phyloP scores from a whole-genome alignment of 2,329 filamentous ascomycete genomes.

The Hymenoscyphus salicellus region DNA sequence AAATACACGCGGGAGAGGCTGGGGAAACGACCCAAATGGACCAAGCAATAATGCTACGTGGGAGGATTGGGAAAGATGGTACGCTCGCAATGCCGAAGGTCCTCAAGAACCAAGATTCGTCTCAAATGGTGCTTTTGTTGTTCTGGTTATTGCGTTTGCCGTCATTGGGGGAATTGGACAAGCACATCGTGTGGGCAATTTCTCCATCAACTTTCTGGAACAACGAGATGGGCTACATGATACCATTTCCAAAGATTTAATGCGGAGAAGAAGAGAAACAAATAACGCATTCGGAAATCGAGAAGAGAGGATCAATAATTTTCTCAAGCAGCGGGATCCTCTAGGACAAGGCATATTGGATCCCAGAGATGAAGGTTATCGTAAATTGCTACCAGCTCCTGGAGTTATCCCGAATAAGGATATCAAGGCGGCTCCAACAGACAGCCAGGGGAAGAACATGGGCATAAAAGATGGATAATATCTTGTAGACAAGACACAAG shows the following conservation, averaged over 20 bases:
- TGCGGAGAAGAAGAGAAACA: constrained; percentile 52
- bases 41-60: constrained; percentile 81
- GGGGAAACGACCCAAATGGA: constrained; percentile 34
- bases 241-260: constrained; percentile 60
- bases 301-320: constrained; percentile 70
- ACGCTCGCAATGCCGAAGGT: constrained; percentile 50
- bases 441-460: constrained; percentile 19
- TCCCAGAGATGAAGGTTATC: constrained; percentile 43
- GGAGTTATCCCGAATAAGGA: constrained; percentile 46
- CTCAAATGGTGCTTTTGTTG: constrained; percentile 75
- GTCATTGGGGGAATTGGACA: constrained; percentile 70
- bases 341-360: constrained; percentile 24
- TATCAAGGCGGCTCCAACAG: constrained; percentile 28
- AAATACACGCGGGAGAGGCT: constrained; percentile 23
- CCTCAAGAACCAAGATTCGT: constrained; percentile 60
- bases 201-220: constrained; percentile 61
- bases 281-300: constrained; percentile 50
- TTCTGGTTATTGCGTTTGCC: constrained; percentile 67
- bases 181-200: constrained; percentile 63
- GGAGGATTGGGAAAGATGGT: constrained; percentile 94
- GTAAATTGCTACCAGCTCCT: constrained; percentile 43
- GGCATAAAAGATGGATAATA: constrained; percentile 12
- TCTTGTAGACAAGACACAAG: neutral
- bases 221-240: constrained; percentile 65
- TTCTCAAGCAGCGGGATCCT: constrained; percentile 68